Conservation (phyloP, 2,329 filamentous ascomycete genomes). For the Keithomyces neogunnii region DNA sequence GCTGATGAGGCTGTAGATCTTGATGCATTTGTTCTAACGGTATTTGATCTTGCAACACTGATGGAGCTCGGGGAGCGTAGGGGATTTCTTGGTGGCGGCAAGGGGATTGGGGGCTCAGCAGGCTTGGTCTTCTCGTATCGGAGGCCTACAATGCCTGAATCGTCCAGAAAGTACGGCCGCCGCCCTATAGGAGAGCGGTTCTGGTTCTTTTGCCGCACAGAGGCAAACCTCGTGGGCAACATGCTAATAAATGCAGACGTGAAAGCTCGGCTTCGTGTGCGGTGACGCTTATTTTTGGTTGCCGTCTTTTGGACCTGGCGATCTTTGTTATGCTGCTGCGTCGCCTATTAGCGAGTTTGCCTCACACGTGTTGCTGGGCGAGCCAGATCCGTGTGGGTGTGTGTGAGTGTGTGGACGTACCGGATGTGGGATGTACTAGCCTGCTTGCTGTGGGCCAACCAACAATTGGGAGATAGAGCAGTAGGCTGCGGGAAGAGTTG, state of each 20-base stretch:
- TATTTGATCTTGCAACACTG: conserved; percentile 14
- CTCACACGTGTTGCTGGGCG: background rate
- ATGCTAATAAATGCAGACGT: conserved; percentile 13
- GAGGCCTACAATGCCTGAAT: conserved; percentile 42
- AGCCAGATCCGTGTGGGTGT: background rate
- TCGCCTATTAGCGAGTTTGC: background rate
- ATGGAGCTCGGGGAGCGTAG: conserved; percentile 10
- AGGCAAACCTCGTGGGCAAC: conserved; percentile 33
- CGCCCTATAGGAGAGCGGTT: conserved; percentile 25
- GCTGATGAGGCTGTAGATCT: conserved; percentile 5
- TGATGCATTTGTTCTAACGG: conserved; percentile 9
- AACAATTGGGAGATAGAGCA: too few species aligned
- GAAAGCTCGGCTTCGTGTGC: conserved; percentile 1
- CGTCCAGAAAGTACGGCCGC: conserved; percentile 33
- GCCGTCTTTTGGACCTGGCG: background rate
- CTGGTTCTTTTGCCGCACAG: conserved; percentile 32
- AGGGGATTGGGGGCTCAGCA: conserved; percentile 48
- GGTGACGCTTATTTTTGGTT: background rate
- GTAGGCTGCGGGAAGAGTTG: too few species aligned
- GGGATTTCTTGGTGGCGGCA: conserved; percentile 31
- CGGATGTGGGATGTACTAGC: background rate
- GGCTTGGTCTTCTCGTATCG: conserved; percentile 54
- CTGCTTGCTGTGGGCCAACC: background rate
- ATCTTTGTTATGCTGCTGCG: background rate
- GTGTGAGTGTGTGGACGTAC: background rate